Conservation (phyloP, 768 basidiomycete species). For the Termitomyces sp. region DNA sequence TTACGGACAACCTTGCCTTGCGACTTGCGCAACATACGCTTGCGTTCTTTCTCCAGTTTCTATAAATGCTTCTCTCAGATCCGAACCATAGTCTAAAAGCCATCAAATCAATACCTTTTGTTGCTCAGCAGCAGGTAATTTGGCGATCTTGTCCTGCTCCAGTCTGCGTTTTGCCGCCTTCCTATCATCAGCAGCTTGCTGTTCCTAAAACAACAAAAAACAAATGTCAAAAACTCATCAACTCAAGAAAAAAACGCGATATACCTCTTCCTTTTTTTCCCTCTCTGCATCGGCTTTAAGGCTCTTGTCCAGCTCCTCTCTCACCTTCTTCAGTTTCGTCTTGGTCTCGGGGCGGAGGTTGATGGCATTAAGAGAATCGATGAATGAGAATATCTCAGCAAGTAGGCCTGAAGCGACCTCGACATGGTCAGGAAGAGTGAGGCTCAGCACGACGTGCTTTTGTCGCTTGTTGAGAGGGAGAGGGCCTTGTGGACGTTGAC, state of each 20-base stretch:
- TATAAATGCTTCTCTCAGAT: constrained; percentile 20
- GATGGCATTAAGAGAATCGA: constrained; percentile 62
- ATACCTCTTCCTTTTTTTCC: constrained; percentile 71
- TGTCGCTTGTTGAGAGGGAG: constrained; percentile 48
- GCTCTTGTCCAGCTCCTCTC: constrained; percentile 68
- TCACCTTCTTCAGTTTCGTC: constrained; percentile 66
- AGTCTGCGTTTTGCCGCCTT: constrained; percentile 69
- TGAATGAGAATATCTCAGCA: constrained; percentile 65
- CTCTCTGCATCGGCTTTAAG: constrained; percentile 64
- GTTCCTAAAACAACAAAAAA: constrained; percentile 18
- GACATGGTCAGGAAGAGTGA: constrained; percentile 52
- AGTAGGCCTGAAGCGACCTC: constrained; percentile 58
- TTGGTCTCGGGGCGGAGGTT: constrained; percentile 80
- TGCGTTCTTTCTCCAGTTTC: constrained; percentile 75
- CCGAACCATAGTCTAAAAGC: not conserved
- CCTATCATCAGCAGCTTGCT: constrained; percentile 61
- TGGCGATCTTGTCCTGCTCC: constrained; percentile 70
- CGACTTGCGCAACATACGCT: constrained; percentile 63
- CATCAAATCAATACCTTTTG: constrained; percentile 54
- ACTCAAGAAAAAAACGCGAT: not conserved
- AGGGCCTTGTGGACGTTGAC: constrained; percentile 57
- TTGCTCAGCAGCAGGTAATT: constrained; percentile 76
- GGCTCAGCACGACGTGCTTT: constrained; percentile 73
- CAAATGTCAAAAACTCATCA: not conserved
- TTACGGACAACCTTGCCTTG: constrained; percentile 63